These are phyloP conservation scores for Massariosphaeria phaeospora DNA, from an alignment of 495 filamentous ascomycete species.

Conservation along the genomic window DNA sequence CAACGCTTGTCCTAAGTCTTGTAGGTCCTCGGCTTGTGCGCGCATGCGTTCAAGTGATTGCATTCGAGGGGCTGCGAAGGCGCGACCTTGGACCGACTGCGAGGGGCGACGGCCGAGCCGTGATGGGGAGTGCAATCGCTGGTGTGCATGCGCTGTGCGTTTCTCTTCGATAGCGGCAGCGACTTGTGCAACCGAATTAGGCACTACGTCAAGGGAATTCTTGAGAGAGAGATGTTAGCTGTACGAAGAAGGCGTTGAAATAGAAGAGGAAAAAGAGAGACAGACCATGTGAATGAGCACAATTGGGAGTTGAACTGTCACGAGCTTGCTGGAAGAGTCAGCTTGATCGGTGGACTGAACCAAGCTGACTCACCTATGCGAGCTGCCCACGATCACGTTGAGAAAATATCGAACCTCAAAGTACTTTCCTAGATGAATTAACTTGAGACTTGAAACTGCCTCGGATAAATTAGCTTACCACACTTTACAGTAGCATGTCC, in stretches of 20 bases:
- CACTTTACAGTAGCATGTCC: slow-evolving; percentile 48
- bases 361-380: slow-evolving; percentile 41
- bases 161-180: slow-evolving; percentile 53
- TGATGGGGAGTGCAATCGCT: slow-evolving; percentile 3
- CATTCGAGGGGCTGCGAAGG: slow-evolving; percentile 41
- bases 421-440: slow-evolving; percentile 39
- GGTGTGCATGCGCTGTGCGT: slow-evolving; percentile 29
- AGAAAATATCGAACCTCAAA: slow-evolving; percentile 54
- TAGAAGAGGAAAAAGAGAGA: background rate
- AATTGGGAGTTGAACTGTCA: slow-evolving; percentile 52
- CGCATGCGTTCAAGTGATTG: slow-evolving; percentile 41
- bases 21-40: slow-evolving; percentile 33
- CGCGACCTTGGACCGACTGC: slow-evolving; percentile 40
- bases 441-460: slow-evolving; percentile 8
- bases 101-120: slow-evolving; percentile 32
- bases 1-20: slow-evolving; percentile 34
- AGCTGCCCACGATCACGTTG: slow-evolving; percentile 44
- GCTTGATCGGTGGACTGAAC: background rate
- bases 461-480: slow-evolving; percentile 30
- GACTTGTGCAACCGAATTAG: slow-evolving; percentile 55
- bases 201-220: slow-evolving; percentile 58
- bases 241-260: background rate
- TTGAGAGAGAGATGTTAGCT: slow-evolving; percentile 28
- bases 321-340: slow-evolving; percentile 40
- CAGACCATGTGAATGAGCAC: slow-evolving; percentile 53